These are phyloP conservation scores for Colletotrichum zoysiae DNA, from an alignment of 2,329 filamentous ascomycete genomes.

Conservation along the genomic window DNA sequence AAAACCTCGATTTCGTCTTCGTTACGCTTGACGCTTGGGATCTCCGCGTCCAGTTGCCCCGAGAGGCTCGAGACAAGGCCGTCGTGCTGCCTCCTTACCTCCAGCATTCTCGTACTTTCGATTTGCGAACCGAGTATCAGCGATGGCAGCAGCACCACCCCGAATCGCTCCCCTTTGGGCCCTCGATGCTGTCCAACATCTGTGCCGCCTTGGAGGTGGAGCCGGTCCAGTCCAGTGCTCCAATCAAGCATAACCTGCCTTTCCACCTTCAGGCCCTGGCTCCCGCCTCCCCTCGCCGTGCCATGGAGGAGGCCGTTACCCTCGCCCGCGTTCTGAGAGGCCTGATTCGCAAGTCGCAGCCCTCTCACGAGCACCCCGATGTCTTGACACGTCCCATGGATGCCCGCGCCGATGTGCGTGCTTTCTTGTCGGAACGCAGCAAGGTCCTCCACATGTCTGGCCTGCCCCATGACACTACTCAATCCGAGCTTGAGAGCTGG, in stretches of 20 bases:
- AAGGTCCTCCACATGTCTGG: constrained; percentile 99
- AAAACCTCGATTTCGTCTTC: constrained; percentile 97
- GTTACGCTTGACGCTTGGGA: constrained; percentile 99
- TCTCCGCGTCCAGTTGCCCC: constrained; percentile 94
- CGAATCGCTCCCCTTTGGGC: constrained; percentile 95
- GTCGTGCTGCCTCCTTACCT: constrained; percentile 96
- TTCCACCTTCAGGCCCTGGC: constrained; percentile 98
- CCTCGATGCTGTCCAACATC: constrained; percentile 95
- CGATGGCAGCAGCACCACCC: constrained; percentile 99
- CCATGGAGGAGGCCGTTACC: constrained; percentile 97
- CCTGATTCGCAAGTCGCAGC: constrained; percentile 95
- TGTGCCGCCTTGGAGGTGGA: constrained; percentile 98
- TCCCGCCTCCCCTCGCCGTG: constrained; percentile 92
- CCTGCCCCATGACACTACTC: constrained; percentile 96
- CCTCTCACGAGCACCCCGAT: constrained; percentile 91
- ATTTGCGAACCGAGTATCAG: constrained; percentile 97
- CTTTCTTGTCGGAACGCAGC: constrained; percentile 94
- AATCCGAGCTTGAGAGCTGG: constrained; percentile 99
- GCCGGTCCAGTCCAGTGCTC: constrained; percentile 95
- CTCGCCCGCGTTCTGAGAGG: constrained; percentile 92
- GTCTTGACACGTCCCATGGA: constrained; percentile 96
- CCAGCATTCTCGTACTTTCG: constrained; percentile 97
- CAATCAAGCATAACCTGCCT: constrained; percentile 98
- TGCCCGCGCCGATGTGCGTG: constrained; percentile 93
- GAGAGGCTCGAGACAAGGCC: constrained; percentile 97